Base-by-base conservation (phyloP, 2,329 filamentous ascomycete species). In the Xylariaceae sp. region DNA sequence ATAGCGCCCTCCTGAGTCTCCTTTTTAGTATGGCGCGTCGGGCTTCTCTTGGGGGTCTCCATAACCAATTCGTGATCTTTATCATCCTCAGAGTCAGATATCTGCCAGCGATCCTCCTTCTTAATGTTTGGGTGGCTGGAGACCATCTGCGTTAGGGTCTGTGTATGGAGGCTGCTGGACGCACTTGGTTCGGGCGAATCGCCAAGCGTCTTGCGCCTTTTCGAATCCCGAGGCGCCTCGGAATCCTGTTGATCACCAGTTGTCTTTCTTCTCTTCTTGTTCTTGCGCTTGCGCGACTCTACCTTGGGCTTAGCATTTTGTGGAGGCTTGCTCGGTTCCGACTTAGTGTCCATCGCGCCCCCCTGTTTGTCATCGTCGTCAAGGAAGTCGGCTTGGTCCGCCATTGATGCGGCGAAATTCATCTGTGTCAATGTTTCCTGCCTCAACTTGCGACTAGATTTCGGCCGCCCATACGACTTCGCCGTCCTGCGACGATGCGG, bases 121-220 rank as follows among this genome's bases (percentile, higher is more conserved):
- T 61, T 55, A 3, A 60, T 56, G 31, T 56, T 55, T 7, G 43
- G 19, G 19, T 19, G 19, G 19, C 19, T 56, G 12, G 65, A 57
- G 8, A 57, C 11, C 56, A 58, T 58, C 50, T 58, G 56, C 26
- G 56, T 58, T 29, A 58, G 41, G 3, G 68, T 70, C 53, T 69
- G 68, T 1, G 68, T 70, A 35, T 69, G 67, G 49, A 67, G 67
- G 56, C 61, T 69, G 51, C 63, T 66, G 19, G 66, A 64, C 12
- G 55, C 52, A 29, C 46, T 59, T 8, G 54, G 50, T 19, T 40
- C 56, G 7, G 66, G 65, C 6, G 50, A 44, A 51, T 69, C 66
- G 37, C 67, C 66, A 26, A 67, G 51, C 29, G 68, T 70, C 60
- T 63, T 69, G 11, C 68, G 66, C 46, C 67, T 62, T 58, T 70